These are phyloP conservation scores for Daldinia sp. DNA, from an alignment of 2,329 filamentous ascomycete species.

Conservation along the genomic window DNA sequence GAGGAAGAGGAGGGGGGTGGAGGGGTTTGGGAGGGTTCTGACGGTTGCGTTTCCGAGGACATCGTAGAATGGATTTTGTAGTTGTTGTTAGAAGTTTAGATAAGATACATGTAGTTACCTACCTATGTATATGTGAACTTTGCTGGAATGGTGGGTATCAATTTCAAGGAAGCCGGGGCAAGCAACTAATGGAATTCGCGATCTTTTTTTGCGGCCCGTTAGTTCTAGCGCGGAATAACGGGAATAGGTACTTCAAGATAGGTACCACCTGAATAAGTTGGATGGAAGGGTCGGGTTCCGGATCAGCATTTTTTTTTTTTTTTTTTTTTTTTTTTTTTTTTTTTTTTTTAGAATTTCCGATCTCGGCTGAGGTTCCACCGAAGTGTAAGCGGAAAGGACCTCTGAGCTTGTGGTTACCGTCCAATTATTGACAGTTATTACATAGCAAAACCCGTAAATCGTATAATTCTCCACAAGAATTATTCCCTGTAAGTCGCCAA, in stretches of 20 bases:
- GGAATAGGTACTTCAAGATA: conserved; percentile 24
- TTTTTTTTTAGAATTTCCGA: conserved; percentile 40
- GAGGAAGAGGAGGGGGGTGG: conserved; percentile 21
- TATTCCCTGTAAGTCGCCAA: conserved; percentile 25
- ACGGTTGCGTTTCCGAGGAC: conserved; percentile 36
- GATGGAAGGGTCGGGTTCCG: conserved; percentile 2
- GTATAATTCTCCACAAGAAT: conserved; percentile 25
- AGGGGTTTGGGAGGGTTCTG: conserved; percentile 18
- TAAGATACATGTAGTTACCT: not conserved
- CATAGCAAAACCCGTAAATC: conserved; percentile 10
- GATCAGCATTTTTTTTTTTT: conserved; percentile 12
- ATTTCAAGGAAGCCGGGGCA: not conserved
- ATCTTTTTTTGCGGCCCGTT: conserved; percentile 6
- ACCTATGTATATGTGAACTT: not conserved
- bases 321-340: no score
- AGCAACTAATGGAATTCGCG: not conserved
- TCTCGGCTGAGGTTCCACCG: conserved; percentile 35
- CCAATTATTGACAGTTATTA: conserved; percentile 16
- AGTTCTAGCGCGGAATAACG: conserved; percentile 6
- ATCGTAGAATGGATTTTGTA: conserved; percentile 27
- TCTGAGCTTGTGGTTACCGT: conserved; percentile 1
- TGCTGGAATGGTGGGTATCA: not conserved
- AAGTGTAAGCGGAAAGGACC: conserved; percentile 39
- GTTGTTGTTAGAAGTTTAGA: not conserved
- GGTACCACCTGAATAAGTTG: conserved; percentile 20